A percentile compares a stretch with the other conserved stretches of the same genome.
phyloP scores from a whole-genome alignment of 108 stramenopile species.

The Pseudonitzschia multistriata region DNA sequence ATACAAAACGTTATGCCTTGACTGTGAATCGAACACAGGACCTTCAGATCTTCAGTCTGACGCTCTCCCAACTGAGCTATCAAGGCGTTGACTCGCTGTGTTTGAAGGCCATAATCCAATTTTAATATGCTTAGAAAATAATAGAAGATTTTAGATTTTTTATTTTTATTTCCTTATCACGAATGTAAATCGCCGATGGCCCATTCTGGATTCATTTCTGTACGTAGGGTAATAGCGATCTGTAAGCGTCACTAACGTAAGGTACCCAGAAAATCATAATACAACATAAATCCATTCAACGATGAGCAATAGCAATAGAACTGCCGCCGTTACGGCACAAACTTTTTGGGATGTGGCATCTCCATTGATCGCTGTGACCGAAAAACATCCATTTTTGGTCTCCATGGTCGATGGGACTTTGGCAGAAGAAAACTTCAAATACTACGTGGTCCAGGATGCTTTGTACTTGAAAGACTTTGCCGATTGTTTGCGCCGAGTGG shows the following conservation, averaged over 20 bases:
- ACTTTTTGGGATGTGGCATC: constrained; percentile 68
- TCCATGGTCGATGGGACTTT: constrained; percentile 80
- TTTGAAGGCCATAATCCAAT: too few species aligned
- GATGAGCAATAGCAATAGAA: background rate
- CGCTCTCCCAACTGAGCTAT: constrained; percentile 83
- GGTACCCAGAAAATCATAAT: too few species aligned
- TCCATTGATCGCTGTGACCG: constrained; percentile 59
- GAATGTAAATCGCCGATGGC: too few species aligned
- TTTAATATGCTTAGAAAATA: too few species aligned
- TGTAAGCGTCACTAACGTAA: too few species aligned
- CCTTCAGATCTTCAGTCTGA: constrained; percentile 81
- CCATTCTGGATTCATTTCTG: too few species aligned
- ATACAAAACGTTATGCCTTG: constrained; percentile 29
- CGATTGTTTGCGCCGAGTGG: constrained; percentile 53
- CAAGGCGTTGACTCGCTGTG: constrained; percentile 22
- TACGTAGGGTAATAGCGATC: too few species aligned
- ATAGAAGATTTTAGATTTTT: too few species aligned
- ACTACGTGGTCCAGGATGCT: constrained; percentile 83
- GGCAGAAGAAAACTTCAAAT: constrained; percentile 56
- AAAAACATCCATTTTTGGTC: constrained; percentile 81
- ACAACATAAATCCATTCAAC: background rate
- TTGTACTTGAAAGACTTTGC: constrained; percentile 78
- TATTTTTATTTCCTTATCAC: too few species aligned
- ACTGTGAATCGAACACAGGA: constrained; percentile 74
- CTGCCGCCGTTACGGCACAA: constrained; percentile 35